Evolutionary conservation across 768 basidiomycete species (phyloP), one percentile per base, ranked within the genome.

Genomic region (Boletellus sp.): DNA sequence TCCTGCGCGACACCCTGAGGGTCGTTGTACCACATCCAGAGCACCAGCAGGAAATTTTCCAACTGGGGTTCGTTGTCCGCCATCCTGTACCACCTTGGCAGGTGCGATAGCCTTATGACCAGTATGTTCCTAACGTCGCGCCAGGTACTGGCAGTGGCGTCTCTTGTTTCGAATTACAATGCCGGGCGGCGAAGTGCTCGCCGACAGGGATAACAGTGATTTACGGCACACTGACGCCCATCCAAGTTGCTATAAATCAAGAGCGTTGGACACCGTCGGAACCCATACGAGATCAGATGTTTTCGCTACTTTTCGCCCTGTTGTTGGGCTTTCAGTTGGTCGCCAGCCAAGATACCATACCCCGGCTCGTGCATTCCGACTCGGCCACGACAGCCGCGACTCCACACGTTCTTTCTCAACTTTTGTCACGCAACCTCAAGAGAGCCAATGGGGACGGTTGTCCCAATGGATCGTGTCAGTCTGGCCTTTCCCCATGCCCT

Each of bases 401-500:
- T 13, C 7, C 50, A 0, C 22, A 35, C 11, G 39, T 48, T 20
- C 40, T 55, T 24, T 17, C 51, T 4, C 51, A 48, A 22, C 61
- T 64, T 45, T 36, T 63, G 43, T 36, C 22, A 9, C 43, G 15
- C 23, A 13, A 28, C 9, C 36, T 39, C 38, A 47, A 31, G 33
- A 51, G 59, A 47, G 51, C 32, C 12, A 42, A 22, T 13, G 38
- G 38, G 1, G 49, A 32, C 12, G 51, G 50, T 20, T 64, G 62
- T 20, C 6, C 31, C 9, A 16, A 16, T 5, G 59, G 56, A 31
- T 60, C 8, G 6, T 42, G 62, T 63, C 17, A 43, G 58, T 54
- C 20, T n/a, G 1, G 4, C 1, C 15, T 24, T 13, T 16, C 37
- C 24, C 7, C 38, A 9, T 31, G n/a, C 15, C 34, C 26, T 9